These are phyloP conservation scores for Ceratocystis cacaofunesta DNA, from an alignment of 2,329 filamentous ascomycete genomes.

Conservation along the genomic window DNA sequence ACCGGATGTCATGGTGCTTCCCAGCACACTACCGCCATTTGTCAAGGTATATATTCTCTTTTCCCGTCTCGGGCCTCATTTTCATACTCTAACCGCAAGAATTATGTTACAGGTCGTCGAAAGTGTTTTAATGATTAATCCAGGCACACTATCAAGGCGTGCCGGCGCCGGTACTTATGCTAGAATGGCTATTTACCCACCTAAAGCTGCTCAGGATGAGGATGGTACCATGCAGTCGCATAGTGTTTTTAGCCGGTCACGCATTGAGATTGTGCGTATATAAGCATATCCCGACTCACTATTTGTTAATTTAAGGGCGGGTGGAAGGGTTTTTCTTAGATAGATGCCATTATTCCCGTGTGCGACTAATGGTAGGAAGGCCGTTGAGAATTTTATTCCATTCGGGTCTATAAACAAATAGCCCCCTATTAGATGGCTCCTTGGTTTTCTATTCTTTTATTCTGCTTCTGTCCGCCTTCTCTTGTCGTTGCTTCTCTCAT, in stretches of 20 bases:
- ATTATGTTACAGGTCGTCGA: slow-evolving; percentile 57
- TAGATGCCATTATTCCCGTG: neutral
- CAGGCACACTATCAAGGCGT: slow-evolving; percentile 72
- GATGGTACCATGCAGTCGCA: slow-evolving; percentile 49
- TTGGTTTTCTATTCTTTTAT: slow-evolving; percentile 13
- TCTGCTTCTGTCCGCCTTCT: slow-evolving; percentile 39
- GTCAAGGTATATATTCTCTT: slow-evolving; percentile 47
- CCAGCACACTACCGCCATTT: slow-evolving; percentile 72
- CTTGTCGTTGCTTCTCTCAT: slow-evolving; percentile 43
- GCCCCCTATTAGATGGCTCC: neutral
- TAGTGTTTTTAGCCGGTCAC: slow-evolving; percentile 63
- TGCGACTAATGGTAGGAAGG: neutral
- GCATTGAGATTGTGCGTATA: slow-evolving; percentile 79
- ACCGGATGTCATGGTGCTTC: slow-evolving; percentile 72
- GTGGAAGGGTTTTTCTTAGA: neutral
- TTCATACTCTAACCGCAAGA: slow-evolving; percentile 15
- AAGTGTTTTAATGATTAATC: slow-evolving; percentile 79
- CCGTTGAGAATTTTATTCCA: neutral
- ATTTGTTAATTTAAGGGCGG: neutral
- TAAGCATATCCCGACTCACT: slow-evolving; percentile 22
- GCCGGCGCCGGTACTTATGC: slow-evolving; percentile 76
- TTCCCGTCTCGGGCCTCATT: too few relatives aligned
- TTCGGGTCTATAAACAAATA: slow-evolving; percentile 1
- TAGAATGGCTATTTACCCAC: slow-evolving; percentile 58
- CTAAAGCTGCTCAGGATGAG: slow-evolving; percentile 43